These are phyloP conservation scores for Herpotrichia juniperi DNA, from an alignment of 2,329 filamentous ascomycete genomes.

Conservation along the genomic window DNA sequence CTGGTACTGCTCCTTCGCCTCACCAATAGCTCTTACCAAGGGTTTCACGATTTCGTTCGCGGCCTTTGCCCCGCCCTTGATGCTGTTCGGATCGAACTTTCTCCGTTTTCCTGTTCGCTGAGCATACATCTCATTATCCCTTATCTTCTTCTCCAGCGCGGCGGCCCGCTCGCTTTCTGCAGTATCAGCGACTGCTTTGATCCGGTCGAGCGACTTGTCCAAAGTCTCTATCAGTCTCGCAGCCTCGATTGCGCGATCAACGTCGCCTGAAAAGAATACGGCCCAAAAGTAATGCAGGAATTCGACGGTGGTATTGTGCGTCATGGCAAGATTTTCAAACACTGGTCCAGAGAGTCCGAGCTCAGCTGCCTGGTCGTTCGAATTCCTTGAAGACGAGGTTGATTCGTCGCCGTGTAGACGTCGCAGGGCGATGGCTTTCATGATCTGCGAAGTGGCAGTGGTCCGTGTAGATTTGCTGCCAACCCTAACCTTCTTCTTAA, in stretches of 20 bases:
- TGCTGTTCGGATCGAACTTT: conserved; percentile 69
- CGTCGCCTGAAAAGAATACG: conserved; percentile 86
- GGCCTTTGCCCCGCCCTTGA: conserved; percentile 76
- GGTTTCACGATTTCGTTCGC: conserved; percentile 79
- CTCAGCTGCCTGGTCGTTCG: conserved; percentile 36
- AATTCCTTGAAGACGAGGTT: conserved; percentile 26
- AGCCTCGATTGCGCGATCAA: conserved; percentile 79
- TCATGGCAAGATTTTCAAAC: conserved; percentile 70
- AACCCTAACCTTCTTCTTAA: conserved; percentile 63
- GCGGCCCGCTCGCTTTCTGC: conserved; percentile 76
- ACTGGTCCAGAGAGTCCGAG: conserved; percentile 50
- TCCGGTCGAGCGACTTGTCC: conserved; percentile 75
- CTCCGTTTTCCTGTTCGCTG: conserved; percentile 76
- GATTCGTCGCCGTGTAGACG: conserved; percentile 61
- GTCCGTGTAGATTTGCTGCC: conserved; percentile 72
- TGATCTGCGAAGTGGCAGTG: conserved; percentile 69
- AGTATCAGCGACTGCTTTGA: conserved; percentile 78
- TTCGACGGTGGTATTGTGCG: conserved; percentile 91
- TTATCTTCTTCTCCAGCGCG: conserved; percentile 70
- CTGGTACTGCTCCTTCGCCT: conserved; percentile 73
- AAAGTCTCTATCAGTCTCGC: conserved; percentile 83
- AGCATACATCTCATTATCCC: conserved; percentile 73
- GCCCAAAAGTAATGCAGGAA: conserved; percentile 98
- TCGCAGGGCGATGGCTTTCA: conserved; percentile 68
- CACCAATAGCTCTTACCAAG: conserved; percentile 71